Percentiles rank a stretch among this genome's conserved stretches.
Evolutionary conservation across 2,329 filamentous ascomycete genomes (phyloP).

Genomic region (Neurospora sp.): DNA sequence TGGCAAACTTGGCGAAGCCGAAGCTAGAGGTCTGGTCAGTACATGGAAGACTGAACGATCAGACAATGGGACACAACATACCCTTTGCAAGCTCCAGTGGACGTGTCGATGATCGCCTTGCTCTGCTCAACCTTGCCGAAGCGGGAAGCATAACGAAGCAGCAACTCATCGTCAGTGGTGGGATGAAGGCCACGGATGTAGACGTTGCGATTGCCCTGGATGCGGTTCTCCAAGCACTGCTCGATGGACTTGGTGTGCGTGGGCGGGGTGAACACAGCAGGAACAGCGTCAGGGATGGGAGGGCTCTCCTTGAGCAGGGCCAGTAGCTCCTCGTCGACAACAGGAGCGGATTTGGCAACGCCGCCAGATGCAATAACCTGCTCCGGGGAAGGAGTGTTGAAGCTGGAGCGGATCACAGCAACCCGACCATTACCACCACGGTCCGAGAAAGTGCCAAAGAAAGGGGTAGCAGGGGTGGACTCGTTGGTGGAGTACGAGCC

Average conservation of each 20-base stretch:
- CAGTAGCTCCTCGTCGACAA: conserved; percentile 44
- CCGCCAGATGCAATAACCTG: conserved; percentile 29
- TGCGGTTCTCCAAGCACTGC: conserved; percentile 88
- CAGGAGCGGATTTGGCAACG: conserved; percentile 30
- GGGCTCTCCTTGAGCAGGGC: conserved; percentile 66
- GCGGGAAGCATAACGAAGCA: conserved; percentile 70
- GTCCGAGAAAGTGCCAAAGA: conserved; percentile 47
- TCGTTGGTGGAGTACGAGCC: conserved; percentile 60
- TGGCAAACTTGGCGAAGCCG: conserved; percentile 92
- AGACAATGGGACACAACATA: conserved; percentile 32
- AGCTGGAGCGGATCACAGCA: conserved; percentile 48
- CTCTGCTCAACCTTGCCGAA: conserved; percentile 94
- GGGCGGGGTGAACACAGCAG: conserved; percentile 75
- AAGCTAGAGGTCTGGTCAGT: conserved; percentile 50
- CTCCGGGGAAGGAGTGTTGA: conserved; percentile 54
- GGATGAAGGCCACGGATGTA: conserved; percentile 96
- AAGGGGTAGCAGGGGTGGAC: conserved; percentile 55
- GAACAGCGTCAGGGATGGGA: conserved; percentile 75
- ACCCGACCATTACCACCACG: conserved; percentile 51
- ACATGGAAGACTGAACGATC: neutral
- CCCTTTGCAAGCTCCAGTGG: conserved; percentile 94
- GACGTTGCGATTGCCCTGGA: conserved; percentile 86
- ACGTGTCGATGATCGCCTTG: conserved; percentile 95
- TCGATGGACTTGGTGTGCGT: conserved; percentile 85
- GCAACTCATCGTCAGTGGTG: conserved; percentile 85